phyloP scores from a whole-genome alignment of 179 eudicot genomes.

The Silene noctiflora region DNA sequence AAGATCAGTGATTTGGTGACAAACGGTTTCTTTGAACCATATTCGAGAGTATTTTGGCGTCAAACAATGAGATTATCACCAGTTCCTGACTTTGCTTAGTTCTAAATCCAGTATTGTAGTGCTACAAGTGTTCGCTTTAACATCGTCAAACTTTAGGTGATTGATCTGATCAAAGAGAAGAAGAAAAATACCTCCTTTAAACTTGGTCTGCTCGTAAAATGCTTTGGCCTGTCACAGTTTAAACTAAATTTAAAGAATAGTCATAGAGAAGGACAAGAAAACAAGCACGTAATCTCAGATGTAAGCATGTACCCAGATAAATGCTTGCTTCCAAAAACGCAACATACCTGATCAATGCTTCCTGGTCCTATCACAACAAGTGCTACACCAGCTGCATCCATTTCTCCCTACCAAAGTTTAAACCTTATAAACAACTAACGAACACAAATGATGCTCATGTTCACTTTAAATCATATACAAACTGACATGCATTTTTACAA shows the following conservation, averaged over 20 bases:
- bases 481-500: not conserved
- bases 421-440: not conserved
- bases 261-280: not conserved
- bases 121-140: not conserved
- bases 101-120: not conserved
- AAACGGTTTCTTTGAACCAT: not conserved
- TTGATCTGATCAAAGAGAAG: not conserved
- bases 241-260: slow-evolving; percentile 12
- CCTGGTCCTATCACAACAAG: slow-evolving; percentile 24
- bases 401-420: slow-evolving; percentile 7
- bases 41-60: not conserved
- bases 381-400: slow-evolving; percentile 21
- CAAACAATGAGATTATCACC: not conserved
- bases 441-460: not conserved
- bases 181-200: slow-evolving; percentile 60
- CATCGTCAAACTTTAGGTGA: slow-evolving; percentile 1
- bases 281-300: not conserved
- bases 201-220: slow-evolving; percentile 72
- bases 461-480: not conserved
- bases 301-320: not conserved
- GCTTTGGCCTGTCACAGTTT: slow-evolving; percentile 64
- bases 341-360: slow-evolving; percentile 49
- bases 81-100: not conserved
- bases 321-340: not conserved
- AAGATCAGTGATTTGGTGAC: too few relatives aligned